Base-by-base conservation (phyloP, 129 eudicot species). In the Logfia minima region DNA sequence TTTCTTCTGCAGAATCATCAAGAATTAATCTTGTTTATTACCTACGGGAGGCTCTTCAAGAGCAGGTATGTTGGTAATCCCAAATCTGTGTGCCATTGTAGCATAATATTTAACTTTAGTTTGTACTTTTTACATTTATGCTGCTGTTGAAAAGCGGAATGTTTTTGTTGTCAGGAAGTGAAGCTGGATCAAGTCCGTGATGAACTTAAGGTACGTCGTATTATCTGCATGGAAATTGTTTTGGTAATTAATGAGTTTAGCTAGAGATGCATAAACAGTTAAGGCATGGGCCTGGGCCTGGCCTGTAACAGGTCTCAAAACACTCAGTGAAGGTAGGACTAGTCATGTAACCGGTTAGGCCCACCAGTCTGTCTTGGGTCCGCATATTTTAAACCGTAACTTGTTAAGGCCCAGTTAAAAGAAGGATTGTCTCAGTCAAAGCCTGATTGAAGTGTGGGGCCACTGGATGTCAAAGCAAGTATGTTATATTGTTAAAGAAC, bases 11-110 rank as follows among this genome's bases (percentile, higher is more conserved):
- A 77, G 89, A 91, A 82, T 86, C 93, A 68, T 86, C 94, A 39
- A 89, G 97, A 76, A 87, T 83, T 68, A 94, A 81, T 81, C 97
- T 94, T 7, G 84, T 94, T n/a, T 80, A 89, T 67, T 82, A 84
- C 75, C 82, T 94, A 52, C 84, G 87, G 66, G 90, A 88, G 19
- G 96, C 94, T 70, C 88, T 91, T 71, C 92, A 86, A 79, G 99
- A 94, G 79, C 97, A 94, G 97, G 99, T 94, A 84, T 11, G 74
- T 72, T 77, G 66, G 35, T 75, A 61, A 31, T 34, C 69, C 32
- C 26, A 55, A 63, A 31, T 19, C 55, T 21, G 53, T 70, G 68
- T 71, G 52, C 51, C 55, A 14, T 48, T 48, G 55, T 48, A 48
- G n/a, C 14, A 6, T 48, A 45, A 14, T 48, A 14, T 48, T 48